These are phyloP conservation scores for Auricularia auricula-judae DNA, from an alignment of 768 basidiomycete species.

Conservation along the genomic window DNA sequence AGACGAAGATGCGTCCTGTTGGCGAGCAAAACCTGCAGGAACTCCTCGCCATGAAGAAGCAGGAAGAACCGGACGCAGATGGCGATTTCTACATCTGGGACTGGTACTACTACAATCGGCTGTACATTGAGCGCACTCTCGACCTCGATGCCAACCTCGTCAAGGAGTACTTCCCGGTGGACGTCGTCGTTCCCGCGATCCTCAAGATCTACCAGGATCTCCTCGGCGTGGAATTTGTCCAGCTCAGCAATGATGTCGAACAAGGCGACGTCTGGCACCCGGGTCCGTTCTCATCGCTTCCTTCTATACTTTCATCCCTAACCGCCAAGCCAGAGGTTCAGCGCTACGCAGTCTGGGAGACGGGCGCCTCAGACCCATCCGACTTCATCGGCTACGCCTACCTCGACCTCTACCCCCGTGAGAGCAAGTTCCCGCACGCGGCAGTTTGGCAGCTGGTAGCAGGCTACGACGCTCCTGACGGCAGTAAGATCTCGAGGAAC, in stretches of 20 bases:
- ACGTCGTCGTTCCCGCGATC: constrained; percentile 71
- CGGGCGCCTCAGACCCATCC: constrained; percentile 54
- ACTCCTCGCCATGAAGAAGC: constrained; percentile 63
- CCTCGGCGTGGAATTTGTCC: constrained; percentile 56
- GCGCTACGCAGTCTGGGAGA: constrained; percentile 77
- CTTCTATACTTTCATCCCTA: no score
- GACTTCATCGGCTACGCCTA: constrained; percentile 80
- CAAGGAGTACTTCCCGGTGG: constrained; percentile 85
- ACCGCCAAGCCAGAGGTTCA: constrained; percentile 45
- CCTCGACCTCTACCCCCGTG: constrained; percentile 79
- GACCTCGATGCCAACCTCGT: constrained; percentile 66
- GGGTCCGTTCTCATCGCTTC: constrained; percentile 57
- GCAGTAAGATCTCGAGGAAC: constrained; percentile 27
- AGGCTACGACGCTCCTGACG: constrained; percentile 47
- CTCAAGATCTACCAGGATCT: constrained; percentile 76
- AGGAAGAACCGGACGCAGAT: constrained; percentile 56
- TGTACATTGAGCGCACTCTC: constrained; percentile 54
- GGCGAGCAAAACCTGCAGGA: constrained; percentile 53
- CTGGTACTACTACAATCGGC: constrained; percentile 54
- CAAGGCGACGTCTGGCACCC: constrained; percentile 66
- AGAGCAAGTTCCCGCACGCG: constrained; percentile 74
- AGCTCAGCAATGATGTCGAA: constrained; percentile 27
- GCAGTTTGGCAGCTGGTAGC: constrained; percentile 72
- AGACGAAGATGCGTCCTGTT: constrained; percentile 61
- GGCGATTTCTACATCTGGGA: constrained; percentile 78